These are phyloP conservation scores for Sporothrix humicola DNA, from an alignment of 2,329 filamentous ascomycete genomes.

Conservation along the genomic window DNA sequence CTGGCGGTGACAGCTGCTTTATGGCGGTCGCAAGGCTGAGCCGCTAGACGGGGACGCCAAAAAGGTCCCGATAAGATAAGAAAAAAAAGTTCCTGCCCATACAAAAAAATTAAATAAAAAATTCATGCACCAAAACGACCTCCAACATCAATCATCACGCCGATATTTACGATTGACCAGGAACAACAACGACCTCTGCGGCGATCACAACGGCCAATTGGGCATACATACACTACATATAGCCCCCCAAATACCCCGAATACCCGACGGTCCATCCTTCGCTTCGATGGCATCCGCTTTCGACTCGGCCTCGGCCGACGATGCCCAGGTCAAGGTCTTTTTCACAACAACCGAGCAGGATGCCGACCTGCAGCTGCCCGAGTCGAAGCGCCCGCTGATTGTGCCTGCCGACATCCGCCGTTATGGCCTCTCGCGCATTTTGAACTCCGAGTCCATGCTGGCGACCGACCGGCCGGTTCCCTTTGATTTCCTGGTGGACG, in stretches of 20 bases:
- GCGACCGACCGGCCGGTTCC: constrained; percentile 71
- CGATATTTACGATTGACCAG: not conserved
- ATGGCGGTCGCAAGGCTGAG: constrained; percentile 30
- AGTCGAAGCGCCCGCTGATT: constrained; percentile 65
- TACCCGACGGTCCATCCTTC: not conserved
- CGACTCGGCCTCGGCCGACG: constrained; percentile 36
- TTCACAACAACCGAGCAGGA: constrained; percentile 69
- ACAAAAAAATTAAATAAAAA: constrained; percentile 29
- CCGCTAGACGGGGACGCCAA: not conserved
- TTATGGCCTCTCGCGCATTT: constrained; percentile 71
- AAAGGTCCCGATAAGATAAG: constrained; percentile 35
- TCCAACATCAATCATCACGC: not conserved
- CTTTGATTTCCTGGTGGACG: constrained; percentile 95
- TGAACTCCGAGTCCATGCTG: constrained; percentile 76
- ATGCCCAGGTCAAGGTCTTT: constrained; percentile 67
- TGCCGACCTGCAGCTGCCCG: constrained; percentile 61
- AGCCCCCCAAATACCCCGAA: not conserved
- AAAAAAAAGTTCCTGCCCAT: constrained; percentile 34
- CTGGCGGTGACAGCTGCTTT: not conserved
- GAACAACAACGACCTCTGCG: not conserved
- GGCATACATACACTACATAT: not conserved
- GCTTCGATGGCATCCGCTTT: not conserved
- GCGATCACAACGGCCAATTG: not conserved
- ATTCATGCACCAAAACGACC: constrained; percentile 27
- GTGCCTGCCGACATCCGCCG: constrained; percentile 71